Conservation (phyloP, 2,329 filamentous ascomycete genomes). For the Blumeria hordei region DNA sequence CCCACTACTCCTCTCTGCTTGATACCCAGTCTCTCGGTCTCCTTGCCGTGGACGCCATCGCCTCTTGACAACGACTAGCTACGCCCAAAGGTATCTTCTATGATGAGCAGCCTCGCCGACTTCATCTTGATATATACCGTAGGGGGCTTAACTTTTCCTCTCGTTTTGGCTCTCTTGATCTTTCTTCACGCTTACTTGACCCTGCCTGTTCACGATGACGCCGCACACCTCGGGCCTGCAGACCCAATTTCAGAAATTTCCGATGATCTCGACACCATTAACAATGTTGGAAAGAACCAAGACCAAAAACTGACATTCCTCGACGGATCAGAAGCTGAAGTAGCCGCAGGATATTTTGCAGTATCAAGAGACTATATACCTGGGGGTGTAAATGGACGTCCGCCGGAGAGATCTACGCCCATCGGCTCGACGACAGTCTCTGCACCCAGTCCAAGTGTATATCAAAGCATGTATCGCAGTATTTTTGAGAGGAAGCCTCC, state of each 20-base stretch:
- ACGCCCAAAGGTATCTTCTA: no score
- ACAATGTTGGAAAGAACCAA: constrained; percentile 30
- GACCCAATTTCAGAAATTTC: constrained; percentile 26
- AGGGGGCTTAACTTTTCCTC: constrained; percentile 46
- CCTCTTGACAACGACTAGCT: no score
- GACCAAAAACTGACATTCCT: constrained; percentile 35
- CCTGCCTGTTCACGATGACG: constrained; percentile 29
- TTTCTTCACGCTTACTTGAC: constrained; percentile 44
- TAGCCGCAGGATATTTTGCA: constrained; percentile 82
- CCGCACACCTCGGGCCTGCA: constrained; percentile 14
- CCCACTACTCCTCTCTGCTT: no score
- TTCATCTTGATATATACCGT: no score
- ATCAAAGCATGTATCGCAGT: constrained; percentile 93
- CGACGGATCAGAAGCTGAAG: constrained; percentile 40
- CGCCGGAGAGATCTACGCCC: constrained; percentile 64
- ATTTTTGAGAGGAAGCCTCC: constrained; percentile 63
- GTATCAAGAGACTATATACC: constrained; percentile 82
- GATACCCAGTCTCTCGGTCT: no score
- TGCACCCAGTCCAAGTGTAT: constrained; percentile 73
- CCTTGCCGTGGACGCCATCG: no score
- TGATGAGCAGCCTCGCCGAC: no score
- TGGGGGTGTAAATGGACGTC: constrained; percentile 77
- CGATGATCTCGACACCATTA: constrained; percentile 41
- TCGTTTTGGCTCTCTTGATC: constrained; percentile 37
- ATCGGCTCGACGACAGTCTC: constrained; percentile 51